Evolutionary conservation across 2,329 filamentous ascomycete genomes (phyloP).

Genomic region (Microcyclospora tardicrescens): DNA sequence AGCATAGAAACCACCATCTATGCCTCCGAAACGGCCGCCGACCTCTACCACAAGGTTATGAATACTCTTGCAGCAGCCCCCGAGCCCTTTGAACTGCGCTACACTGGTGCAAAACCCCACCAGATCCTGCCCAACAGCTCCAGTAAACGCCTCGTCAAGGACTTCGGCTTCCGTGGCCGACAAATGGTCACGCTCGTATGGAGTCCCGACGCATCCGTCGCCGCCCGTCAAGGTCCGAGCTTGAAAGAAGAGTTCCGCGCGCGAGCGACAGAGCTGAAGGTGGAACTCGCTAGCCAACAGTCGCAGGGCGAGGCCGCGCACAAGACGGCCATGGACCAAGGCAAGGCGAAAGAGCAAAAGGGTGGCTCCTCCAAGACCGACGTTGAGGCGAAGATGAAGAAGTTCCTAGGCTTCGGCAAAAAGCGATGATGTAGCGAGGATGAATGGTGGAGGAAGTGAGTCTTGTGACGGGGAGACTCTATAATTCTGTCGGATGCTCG

Average conservation of each 20-base stretch:
- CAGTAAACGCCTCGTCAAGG: slow-evolving; percentile 50
- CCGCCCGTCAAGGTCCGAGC: slow-evolving; percentile 44
- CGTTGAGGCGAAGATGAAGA: slow-evolving; percentile 43
- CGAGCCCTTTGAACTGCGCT: slow-evolving; percentile 59
- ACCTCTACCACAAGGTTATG: slow-evolving; percentile 63
- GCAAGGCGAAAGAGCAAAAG: slow-evolving; percentile 24
- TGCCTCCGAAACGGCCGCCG: slow-evolving; percentile 53
- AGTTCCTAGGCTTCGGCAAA: slow-evolving; percentile 60
- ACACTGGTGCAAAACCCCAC: slow-evolving; percentile 41
- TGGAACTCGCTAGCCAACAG: slow-evolving; percentile 44
- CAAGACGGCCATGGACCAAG: slow-evolving; percentile 17
- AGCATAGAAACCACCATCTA: slow-evolving; percentile 61
- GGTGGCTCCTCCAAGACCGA: slow-evolving; percentile 16
- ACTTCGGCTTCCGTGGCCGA: slow-evolving; percentile 56
- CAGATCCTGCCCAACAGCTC: slow-evolving; percentile 12
- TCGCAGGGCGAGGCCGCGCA: slow-evolving; percentile 12
- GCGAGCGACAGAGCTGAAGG: slow-evolving; percentile 53
- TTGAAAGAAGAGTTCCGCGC: slow-evolving; percentile 46
- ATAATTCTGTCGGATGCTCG: too few relatives aligned
- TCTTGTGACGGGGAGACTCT: too few relatives aligned
- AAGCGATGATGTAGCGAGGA: slow-evolving; percentile 35
- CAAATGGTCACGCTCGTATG: slow-evolving; percentile 68
- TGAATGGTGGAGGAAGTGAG: too few relatives aligned
- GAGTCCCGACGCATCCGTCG: slow-evolving; percentile 48
- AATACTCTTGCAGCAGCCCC: slow-evolving; percentile 50